Percentiles rank a stretch among this genome's conserved stretches.
Evolutionary conservation across 2,329 filamentous ascomycete species (phyloP).

Genomic region (Fusarium lateritium): DNA sequence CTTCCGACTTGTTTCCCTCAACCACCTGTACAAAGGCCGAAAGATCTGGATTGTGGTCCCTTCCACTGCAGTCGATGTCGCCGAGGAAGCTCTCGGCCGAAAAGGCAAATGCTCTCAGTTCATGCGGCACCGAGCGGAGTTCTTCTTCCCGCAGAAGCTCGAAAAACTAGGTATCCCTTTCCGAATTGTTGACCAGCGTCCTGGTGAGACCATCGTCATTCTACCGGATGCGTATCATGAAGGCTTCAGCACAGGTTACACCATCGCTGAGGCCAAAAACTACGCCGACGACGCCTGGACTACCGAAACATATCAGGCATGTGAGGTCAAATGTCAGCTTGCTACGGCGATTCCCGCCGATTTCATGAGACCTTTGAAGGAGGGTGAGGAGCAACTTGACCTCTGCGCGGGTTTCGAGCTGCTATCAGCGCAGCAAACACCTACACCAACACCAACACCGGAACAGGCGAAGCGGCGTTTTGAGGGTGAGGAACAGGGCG

Average conservation of each 20-base stretch:
- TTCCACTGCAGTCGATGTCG: conserved; percentile 54
- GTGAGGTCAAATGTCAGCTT: conserved; percentile 52
- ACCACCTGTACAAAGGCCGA: conserved; percentile 58
- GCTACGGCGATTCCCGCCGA: conserved; percentile 56
- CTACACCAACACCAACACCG: conserved; percentile 20
- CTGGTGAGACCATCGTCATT: conserved; percentile 59
- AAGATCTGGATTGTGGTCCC: conserved; percentile 60
- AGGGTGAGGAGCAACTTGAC: conserved; percentile 54
- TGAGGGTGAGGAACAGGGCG: conserved; percentile 23
- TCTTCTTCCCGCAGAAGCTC: conserved; percentile 59
- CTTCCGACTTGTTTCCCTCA: conserved; percentile 57
- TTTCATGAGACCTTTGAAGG: conserved; percentile 51
- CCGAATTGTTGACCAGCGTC: conserved; percentile 57
- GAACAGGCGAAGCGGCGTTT: conserved; percentile 37
- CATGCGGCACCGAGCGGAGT: conserved; percentile 59
- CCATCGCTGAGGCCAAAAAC: conserved; percentile 59
- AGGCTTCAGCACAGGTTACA: conserved; percentile 60
- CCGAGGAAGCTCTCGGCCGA: conserved; percentile 54
- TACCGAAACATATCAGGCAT: conserved; percentile 55
- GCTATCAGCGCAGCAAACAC: conserved; percentile 22
- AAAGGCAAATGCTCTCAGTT: conserved; percentile 56
- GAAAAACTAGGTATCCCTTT: conserved; percentile 57
- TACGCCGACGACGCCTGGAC: conserved; percentile 57
- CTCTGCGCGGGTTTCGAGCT: conserved; percentile 50
- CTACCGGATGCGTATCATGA: conserved; percentile 59